Conservation (phyloP, 208 protist genomes). For the Trypanosomatidae sp. region DNA sequence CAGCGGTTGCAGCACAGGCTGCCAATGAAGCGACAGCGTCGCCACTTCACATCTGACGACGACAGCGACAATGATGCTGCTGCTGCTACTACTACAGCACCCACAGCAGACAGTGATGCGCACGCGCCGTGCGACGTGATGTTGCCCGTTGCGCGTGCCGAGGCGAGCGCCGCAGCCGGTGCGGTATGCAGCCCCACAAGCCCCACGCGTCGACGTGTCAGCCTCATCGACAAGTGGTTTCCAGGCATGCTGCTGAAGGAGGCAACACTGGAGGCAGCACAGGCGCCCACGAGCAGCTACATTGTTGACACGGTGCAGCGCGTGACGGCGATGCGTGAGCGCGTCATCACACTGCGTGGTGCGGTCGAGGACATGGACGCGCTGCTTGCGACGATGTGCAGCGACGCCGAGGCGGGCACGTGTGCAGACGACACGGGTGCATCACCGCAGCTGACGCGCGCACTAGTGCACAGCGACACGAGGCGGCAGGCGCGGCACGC, state of each 20-base stretch:
- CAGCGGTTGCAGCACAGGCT: too few species aligned
- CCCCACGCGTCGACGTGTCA: constrained; percentile 7
- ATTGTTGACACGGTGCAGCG: constrained; percentile 28
- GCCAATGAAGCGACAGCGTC: constrained; percentile 8
- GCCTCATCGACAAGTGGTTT: constrained; percentile 67
- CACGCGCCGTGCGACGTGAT: background rate
- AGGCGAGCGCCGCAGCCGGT: constrained; percentile 5
- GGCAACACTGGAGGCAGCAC: constrained; percentile 28
- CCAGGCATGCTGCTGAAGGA: constrained; percentile 48
- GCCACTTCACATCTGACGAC: background rate
- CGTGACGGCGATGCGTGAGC: constrained; percentile 39
- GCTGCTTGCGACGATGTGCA: too few species aligned
- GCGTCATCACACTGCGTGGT: constrained; percentile 32
- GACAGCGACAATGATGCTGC: background rate
- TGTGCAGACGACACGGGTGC: too few species aligned
- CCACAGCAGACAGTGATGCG: too few species aligned
- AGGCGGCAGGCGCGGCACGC: too few species aligned
- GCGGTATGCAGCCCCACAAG: constrained; percentile 5
- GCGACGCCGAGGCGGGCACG: too few species aligned
- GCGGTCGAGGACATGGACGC: constrained; percentile 47
- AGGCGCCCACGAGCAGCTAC: constrained; percentile 21
- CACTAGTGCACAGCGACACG: too few species aligned
- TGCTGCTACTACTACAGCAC: background rate
- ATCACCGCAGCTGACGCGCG: too few species aligned
- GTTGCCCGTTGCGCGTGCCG: background rate